A percentile compares a stretch with the other conserved stretches of the same genome.
Conservation (phyloP, 2,329 filamentous ascomycete genomes). For the Elsinoe batatas region DNA sequence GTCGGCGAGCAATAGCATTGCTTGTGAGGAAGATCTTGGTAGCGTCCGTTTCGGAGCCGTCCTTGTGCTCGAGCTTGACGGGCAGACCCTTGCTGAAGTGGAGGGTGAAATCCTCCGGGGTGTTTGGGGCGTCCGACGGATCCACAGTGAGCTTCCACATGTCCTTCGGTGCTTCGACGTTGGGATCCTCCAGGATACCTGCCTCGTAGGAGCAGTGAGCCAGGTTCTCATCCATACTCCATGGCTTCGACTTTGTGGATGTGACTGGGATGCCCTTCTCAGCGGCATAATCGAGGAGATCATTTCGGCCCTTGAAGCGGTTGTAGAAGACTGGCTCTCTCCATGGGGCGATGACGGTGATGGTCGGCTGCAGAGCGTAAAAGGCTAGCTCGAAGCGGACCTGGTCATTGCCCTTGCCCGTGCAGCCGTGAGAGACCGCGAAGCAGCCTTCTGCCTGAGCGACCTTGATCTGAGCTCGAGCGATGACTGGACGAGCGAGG, state of each 20-base stretch:
- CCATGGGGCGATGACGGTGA: constrained; percentile 70
- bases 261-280: constrained; percentile 60
- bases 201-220: constrained; percentile 74
- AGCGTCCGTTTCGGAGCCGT: constrained; percentile 53
- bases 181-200: constrained; percentile 60
- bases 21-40: constrained; percentile 62
- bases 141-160: constrained; percentile 69
- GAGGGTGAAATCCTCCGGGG: constrained; percentile 61
- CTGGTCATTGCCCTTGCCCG: constrained; percentile 56
- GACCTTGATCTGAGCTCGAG: constrained; percentile 54
- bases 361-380: constrained; percentile 52
- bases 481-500: constrained; percentile 61
- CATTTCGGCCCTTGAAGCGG: constrained; percentile 60
- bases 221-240: constrained; percentile 60
- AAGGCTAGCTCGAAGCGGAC: constrained; percentile 56
- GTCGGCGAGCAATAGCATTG: constrained; percentile 59
- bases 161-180: constrained; percentile 58
- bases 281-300: constrained; percentile 62
- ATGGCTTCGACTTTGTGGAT: constrained; percentile 62
- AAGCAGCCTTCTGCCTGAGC: constrained; percentile 53
- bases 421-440: constrained; percentile 44
- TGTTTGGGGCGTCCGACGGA: constrained; percentile 59
- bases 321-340: constrained; percentile 59
- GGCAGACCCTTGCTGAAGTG: constrained; percentile 68
- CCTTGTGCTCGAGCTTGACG: constrained; percentile 51